phyloP scores from a whole-genome alignment of 2,329 filamentous ascomycete genomes.

The Orbilia blumenaviensis region DNA sequence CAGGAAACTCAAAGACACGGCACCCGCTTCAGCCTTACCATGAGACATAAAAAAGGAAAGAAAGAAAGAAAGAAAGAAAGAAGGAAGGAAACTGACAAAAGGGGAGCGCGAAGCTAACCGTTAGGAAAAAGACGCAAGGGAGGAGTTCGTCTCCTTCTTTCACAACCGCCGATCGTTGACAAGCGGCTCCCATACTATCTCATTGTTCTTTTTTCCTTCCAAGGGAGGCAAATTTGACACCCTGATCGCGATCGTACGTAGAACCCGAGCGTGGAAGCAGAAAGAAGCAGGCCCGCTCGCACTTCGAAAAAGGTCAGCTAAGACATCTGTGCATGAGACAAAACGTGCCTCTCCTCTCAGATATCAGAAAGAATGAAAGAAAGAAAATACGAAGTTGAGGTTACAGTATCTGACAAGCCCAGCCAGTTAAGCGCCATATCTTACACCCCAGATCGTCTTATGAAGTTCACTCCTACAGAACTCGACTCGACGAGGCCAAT shows the following conservation, averaged over 20 bases:
- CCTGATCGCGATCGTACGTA: constrained; percentile 3
- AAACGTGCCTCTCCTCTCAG: not conserved
- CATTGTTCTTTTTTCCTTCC: not conserved
- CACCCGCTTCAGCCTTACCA: constrained; percentile 22
- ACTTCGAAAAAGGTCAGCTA: constrained; percentile 1
- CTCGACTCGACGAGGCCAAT: too few relatives aligned
- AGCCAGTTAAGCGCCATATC: constrained; percentile 4
- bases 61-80: too few relatives aligned
- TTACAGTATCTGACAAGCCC: constrained; percentile 3
- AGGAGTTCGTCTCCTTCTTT: constrained; percentile 25
- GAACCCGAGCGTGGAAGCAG: not conserved
- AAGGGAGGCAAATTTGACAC: constrained; percentile 5
- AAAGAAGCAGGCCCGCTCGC: not conserved
- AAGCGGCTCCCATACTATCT: not conserved
- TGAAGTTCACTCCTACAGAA: too few relatives aligned
- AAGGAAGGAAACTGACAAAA: too few relatives aligned
- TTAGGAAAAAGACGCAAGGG: not conserved
- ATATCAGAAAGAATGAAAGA: too few relatives aligned
- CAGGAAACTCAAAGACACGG: constrained; percentile 7
- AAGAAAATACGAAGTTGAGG: constrained; percentile 13
- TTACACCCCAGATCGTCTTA: not conserved
- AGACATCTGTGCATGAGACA: constrained; percentile 24
- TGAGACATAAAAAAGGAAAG: not conserved
- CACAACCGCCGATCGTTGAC: constrained; percentile 2
- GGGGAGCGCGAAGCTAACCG: not conserved